Evolutionary conservation across 2,329 filamentous ascomycete genomes (phyloP).

Genomic region (Exophiala dermatitidis): DNA sequence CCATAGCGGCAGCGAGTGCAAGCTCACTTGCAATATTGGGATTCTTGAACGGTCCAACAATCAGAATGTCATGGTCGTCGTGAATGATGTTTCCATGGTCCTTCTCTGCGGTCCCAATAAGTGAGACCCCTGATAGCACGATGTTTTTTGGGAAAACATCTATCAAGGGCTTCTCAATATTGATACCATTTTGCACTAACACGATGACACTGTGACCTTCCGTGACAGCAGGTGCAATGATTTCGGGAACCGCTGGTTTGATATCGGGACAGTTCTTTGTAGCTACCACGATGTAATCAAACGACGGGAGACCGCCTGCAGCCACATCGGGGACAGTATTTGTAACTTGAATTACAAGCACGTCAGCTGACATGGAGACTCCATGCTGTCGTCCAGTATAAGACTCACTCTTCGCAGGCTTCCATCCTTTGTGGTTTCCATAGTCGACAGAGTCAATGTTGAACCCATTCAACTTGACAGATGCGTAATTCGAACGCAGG

Average conservation of each 20-base stretch:
- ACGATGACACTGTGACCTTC: conserved; percentile 47
- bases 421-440: conserved; percentile 29
- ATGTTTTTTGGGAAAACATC: conserved; percentile 45
- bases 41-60: conserved; percentile 39
- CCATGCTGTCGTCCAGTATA: background rate
- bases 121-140: conserved; percentile 47
- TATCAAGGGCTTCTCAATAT: conserved; percentile 52
- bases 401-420: conserved; percentile 32
- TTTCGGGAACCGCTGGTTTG: conserved; percentile 41
- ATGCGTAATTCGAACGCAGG: conserved; percentile 50
- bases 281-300: conserved; percentile 50
- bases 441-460: conserved; percentile 51
- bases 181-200: conserved; percentile 55
- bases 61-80: conserved; percentile 44
- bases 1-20: conserved; percentile 32
- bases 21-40: conserved; percentile 1
- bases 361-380: background rate
- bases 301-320: conserved; percentile 30
- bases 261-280: conserved; percentile 55
- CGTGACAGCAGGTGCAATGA: conserved; percentile 48
- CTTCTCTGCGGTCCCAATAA: conserved; percentile 46
- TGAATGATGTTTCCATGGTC: conserved; percentile 45
- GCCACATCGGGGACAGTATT: conserved; percentile 43
- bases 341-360: conserved; percentile 33
- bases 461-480: conserved; percentile 45